phyloP scores from a whole-genome alignment of 371 early-diverging fungal species.

The Dinochytrium kinnereticum region DNA sequence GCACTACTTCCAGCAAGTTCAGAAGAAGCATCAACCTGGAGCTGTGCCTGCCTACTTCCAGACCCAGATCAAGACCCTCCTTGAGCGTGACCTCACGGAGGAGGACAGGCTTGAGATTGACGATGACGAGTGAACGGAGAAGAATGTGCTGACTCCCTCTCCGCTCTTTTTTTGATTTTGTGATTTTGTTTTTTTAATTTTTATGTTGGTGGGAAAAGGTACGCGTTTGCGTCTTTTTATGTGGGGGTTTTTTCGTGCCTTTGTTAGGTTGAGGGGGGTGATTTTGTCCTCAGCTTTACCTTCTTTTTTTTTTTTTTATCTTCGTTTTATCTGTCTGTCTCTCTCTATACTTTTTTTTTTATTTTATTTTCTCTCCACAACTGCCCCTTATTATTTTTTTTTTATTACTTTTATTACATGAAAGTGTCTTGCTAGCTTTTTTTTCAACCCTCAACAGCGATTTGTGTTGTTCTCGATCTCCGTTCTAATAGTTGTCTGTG shows the following conservation, averaged over 20 bases:
- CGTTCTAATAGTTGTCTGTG: no score
- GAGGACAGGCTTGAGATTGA: conserved; percentile 62
- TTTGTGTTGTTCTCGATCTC: no score
- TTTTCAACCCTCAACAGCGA: no score
- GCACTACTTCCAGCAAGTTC: conserved; percentile 85
- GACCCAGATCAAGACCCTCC: conserved; percentile 78
- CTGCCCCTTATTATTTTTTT: no score
- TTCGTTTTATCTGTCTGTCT: neutral
- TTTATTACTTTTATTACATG: no score
- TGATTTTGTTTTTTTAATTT: neutral
- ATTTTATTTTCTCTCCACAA: neutral
- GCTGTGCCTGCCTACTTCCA: conserved; percentile 81
- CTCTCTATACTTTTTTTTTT: neutral
- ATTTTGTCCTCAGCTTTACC: neutral
- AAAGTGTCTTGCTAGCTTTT: no score
- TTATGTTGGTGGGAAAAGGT: no score
- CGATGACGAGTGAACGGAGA: conserved; percentile 47
- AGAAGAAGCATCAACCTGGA: conserved; percentile 73
- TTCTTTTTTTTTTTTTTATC: neutral
- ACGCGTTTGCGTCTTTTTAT: neutral
- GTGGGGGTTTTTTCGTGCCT: neutral
- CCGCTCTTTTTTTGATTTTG: neutral
- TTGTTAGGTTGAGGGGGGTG: no score
- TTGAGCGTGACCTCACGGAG: conserved; percentile 64
- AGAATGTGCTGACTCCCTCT: neutral